Percentiles rank a stretch among this genome's conserved stretches.
Conservation (phyloP, 768 basidiomycete species). For the Agrocybe pediades region DNA sequence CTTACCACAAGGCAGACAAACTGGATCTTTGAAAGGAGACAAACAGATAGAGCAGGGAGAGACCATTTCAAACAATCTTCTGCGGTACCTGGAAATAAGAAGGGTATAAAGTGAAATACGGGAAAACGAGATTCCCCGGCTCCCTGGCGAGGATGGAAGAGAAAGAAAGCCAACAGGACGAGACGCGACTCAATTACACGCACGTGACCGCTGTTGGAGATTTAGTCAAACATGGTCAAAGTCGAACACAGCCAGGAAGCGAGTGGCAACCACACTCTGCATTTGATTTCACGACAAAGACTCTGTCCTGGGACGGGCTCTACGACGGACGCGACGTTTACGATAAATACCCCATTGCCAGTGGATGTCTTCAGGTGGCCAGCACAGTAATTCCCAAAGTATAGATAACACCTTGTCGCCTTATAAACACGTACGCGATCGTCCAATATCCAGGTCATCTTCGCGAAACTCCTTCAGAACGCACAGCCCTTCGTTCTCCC, state of each 20-base stretch:
- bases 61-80: conserved; percentile 20
- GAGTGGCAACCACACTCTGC: neutral
- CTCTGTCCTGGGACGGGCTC: neutral
- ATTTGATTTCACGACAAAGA: neutral
- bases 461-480: conserved; percentile 46
- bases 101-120: neutral
- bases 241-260: too few relatives aligned
- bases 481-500: conserved; percentile 55
- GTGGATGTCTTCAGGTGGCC: conserved; percentile 21
- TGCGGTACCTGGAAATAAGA: neutral
- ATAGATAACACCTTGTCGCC: conserved; percentile 27
- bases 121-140: neutral
- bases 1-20: conserved; percentile 65
- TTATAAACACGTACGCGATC: conserved; percentile 32
- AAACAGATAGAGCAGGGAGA: conserved; percentile 60
- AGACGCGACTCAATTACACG: conserved; percentile 9
- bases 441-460: conserved; percentile 42
- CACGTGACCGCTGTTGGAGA: conserved; percentile 11
- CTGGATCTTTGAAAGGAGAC: conserved; percentile 49
- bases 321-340: neutral
- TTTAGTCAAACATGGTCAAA: neutral
- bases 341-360: neutral
- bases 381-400: conserved; percentile 8
- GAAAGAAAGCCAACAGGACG: neutral
- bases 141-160: neutral